Evolutionary conservation across 2,329 filamentous ascomycete species (phyloP).

Genomic region (Fusarium phyllophilum): DNA sequence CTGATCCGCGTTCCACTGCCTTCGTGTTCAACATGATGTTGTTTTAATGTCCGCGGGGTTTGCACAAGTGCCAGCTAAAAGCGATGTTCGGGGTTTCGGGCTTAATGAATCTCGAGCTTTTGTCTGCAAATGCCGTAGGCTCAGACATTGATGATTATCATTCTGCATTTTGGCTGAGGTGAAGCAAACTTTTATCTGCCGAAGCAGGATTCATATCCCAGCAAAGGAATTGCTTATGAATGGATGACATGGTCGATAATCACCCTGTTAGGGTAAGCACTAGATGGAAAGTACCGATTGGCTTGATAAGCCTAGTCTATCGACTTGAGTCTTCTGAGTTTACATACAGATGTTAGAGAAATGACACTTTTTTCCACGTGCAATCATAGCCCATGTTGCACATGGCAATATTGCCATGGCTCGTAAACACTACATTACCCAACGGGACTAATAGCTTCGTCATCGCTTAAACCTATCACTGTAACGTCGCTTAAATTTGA

Average conservation of each 20-base stretch:
- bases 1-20: background rate
- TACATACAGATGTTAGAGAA: background rate
- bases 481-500: background rate
- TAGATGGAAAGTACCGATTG: background rate
- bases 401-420: background rate
- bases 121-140: background rate
- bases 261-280: background rate
- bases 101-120: background rate
- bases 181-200: background rate
- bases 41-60: background rate
- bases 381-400: background rate
- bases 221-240: background rate
- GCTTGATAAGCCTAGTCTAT: background rate
- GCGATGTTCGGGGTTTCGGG: background rate
- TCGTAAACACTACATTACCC: no score
- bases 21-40: background rate
- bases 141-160: background rate
- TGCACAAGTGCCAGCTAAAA: background rate
- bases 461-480: no score
- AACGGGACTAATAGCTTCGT: fast-evolving
- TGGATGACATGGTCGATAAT: background rate
- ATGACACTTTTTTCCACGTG: background rate
- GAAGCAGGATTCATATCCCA: background rate
- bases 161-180: background rate
- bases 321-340: background rate